phyloP scores from a whole-genome alignment of 1,284 basidiomycete species.

The Puccinia triticina region DNA sequence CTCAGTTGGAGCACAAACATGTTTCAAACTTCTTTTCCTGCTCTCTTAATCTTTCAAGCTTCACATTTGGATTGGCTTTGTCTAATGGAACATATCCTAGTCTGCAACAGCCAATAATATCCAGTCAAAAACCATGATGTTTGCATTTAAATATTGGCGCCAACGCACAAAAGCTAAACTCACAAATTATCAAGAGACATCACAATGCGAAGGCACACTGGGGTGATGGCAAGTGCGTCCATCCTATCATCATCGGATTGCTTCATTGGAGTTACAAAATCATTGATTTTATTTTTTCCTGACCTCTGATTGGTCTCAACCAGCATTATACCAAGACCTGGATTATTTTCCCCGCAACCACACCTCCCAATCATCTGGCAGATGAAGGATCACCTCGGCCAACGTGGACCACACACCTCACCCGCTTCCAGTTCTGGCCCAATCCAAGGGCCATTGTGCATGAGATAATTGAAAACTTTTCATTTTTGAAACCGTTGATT shows the following conservation, averaged over 20 bases:
- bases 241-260: slow-evolving; percentile 33
- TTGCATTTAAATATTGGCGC: no score
- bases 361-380: slow-evolving; percentile 32
- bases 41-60: background rate
- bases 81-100: background rate
- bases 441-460: slow-evolving; percentile 28
- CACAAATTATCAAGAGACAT: background rate
- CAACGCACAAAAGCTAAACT: background rate
- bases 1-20: background rate
- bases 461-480: background rate
- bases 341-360: slow-evolving; percentile 3
- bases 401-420: slow-evolving; percentile 9
- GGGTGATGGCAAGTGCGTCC: slow-evolving; percentile 19
- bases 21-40: background rate
- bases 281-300: background rate
- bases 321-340: slow-evolving; percentile 2
- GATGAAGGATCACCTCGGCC: slow-evolving; percentile 24
- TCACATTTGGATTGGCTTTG: background rate
- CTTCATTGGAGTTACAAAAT: background rate
- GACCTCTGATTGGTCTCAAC: background rate
- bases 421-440: slow-evolving; percentile 22
- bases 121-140: background rate
- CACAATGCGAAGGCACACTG: slow-evolving; percentile 16
- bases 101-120: background rate
- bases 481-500: background rate